Evolutionary conservation across 805 yeast genomes (phyloP), one percentile per base, ranked within the genome.

Genomic region (Candida incommunis): DNA sequence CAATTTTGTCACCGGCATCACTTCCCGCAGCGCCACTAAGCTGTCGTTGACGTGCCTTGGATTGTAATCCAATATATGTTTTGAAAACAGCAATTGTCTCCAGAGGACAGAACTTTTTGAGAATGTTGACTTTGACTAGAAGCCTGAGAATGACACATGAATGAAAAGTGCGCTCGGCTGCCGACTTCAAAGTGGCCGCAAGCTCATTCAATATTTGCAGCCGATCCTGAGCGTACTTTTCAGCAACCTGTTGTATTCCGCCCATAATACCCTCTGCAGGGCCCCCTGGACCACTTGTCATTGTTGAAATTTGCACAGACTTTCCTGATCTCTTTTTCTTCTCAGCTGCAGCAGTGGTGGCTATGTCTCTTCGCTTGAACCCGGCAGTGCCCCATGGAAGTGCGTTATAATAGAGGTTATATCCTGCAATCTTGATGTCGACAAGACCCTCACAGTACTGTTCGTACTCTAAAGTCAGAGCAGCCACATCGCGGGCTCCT

Each of bases 31-130:
- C 27, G 7, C 27, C 27, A 13, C 13, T 13, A 25, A 25, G 7
- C 27, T 25, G 7, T 7, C 27, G 27, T 13, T 25, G 27, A 40
- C 51, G 42, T 11, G 46, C 48, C 22, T 46, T 51, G 20, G 48
- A 51, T 43, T 55, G 54, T 31, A 54, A 54, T 21, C 49, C 54
- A 23, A 25, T 20, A 45, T 50, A 57, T 2, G 54, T 53, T 13
- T 45, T 41, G 42, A 57, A 57, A 2, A 55, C 50, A 9, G 52
- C 50, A n/a, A 54, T 40, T 1, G 61, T 58, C 44, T 57, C 60
- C 7, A n/a, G 18, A 11, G 13, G 13, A 3, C 43, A 40, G 29
- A 48, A 47, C 18, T 46, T 43, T 5, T 55, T 55, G 16, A 54
- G 41, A 3, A 54, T 52, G n/a, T 43, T 22, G 11, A 53, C 46